Percentiles rank a stretch among this genome's conserved stretches.
These are phyloP conservation scores for Epichloe bromicola DNA, from an alignment of 2,329 filamentous ascomycete genomes.

Conservation along the genomic window DNA sequence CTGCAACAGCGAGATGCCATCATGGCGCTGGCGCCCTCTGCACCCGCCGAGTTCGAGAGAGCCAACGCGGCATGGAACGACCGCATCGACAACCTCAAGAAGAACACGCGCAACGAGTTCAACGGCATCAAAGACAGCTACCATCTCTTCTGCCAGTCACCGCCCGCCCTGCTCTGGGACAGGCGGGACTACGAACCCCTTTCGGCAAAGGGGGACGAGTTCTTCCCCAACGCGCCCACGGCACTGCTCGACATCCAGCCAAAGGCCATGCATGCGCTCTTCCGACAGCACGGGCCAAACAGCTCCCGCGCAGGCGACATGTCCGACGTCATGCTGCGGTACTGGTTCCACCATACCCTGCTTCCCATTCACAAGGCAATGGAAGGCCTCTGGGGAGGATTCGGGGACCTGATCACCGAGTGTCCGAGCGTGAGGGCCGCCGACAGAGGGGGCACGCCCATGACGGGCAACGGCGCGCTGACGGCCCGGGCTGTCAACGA, in stretches of 20 bases:
- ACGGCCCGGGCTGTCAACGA: constrained; percentile 35
- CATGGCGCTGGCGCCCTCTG: constrained; percentile 9
- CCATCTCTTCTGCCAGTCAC: constrained; percentile 33
- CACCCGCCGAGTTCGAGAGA: constrained; percentile 14
- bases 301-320: constrained; percentile 32
- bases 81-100: constrained; percentile 19
- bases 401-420: constrained; percentile 34
- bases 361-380: constrained; percentile 32
- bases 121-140: constrained; percentile 37
- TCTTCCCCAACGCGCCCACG: constrained; percentile 48
- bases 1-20: constrained; percentile 20
- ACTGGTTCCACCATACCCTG: constrained; percentile 31
- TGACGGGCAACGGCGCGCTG: constrained; percentile 27
- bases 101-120: constrained; percentile 23
- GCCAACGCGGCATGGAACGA: constrained; percentile 23
- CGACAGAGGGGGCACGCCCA: constrained; percentile 30
- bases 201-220: constrained; percentile 42
- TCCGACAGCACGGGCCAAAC: constrained; percentile 31
- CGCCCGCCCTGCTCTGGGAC: constrained; percentile 53
- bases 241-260: constrained; percentile 57
- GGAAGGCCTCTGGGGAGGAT: constrained; percentile 45
- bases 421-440: constrained; percentile 38
- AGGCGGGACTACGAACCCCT: constrained; percentile 59
- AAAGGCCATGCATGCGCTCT: constrained; percentile 32
- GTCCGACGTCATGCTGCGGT: constrained; percentile 34